Base-by-base conservation (phyloP, 768 basidiomycete species). In the Termitomyces sp. region DNA sequence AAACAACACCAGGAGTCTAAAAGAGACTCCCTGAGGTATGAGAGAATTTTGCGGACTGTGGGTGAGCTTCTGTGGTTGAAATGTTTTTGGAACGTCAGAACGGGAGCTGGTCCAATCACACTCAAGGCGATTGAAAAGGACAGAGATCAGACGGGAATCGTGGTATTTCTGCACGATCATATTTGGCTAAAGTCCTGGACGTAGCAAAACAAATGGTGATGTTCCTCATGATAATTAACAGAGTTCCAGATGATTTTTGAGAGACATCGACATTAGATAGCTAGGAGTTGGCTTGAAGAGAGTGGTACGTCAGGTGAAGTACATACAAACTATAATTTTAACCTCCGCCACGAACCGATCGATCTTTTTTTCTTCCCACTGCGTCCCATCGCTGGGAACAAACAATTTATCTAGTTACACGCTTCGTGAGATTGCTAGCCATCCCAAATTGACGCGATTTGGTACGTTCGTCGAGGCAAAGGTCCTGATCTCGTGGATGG, bases 41-140 rank as follows among this genome's bases (percentile, higher is more conserved):
- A 65, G 64, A 65, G 64, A 65, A 60, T 63, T 63, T n/a, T 57
- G 54, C 60, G 58, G 37, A 47, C 51, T 59, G 60, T 55, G 51
- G 15, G 53, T 53, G 52, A 54, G 52, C 38, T 50, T 31, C 36
- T 53, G 34, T 17, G 32, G 32, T 55, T 34, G 59, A n/a, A 57
- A 32, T 50, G 45, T 56, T 61, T 60, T 56, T 50, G 45, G 37
- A 38, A 52, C 3, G n/a, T 36, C 42, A 40, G 49, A 34, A 59
- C 31, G 20, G 32, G 17, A 61, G 37, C 37, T 45, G 53, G 63
- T 45, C 65, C 65, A 66, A 66, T 66, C 65, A 64, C 38, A 56
- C 57, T 46, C 54, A 47, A 52, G 11, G 63, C 50, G 65, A 66
- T 64, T 66, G 60, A 63, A 59, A 53, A 53, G 40, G 53, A 48